Percentiles rank a stretch among this genome's conserved stretches.
phyloP scores from a whole-genome alignment of 345 rosid species.

The Salix koriyanagi region DNA sequence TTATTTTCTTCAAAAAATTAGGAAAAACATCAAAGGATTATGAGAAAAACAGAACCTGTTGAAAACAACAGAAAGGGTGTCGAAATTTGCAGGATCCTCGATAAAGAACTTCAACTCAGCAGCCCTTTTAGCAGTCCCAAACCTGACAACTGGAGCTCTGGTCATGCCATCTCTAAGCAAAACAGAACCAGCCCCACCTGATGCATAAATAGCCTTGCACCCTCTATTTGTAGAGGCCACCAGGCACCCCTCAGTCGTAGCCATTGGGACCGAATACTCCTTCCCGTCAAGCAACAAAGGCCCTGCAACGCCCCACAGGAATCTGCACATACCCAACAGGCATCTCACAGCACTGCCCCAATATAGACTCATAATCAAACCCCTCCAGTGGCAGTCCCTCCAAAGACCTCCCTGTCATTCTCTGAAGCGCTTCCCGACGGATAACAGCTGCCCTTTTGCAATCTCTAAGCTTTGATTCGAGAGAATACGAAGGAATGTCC shows the following conservation, averaged over 20 bases:
- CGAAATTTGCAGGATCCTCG: slow-evolving; percentile 39
- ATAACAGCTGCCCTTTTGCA: slow-evolving; percentile 37
- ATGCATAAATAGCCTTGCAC: slow-evolving; percentile 43
- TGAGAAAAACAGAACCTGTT: slow-evolving; percentile 23
- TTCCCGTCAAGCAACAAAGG: slow-evolving; percentile 44
- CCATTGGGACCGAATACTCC: slow-evolving; percentile 49
- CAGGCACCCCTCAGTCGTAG: slow-evolving; percentile 54
- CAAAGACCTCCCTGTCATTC: slow-evolving; percentile 35
- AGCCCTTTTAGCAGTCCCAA: slow-evolving; percentile 38
- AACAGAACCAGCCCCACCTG: slow-evolving; percentile 39
- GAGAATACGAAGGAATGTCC: slow-evolving; percentile 28
- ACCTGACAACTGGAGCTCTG: slow-evolving; percentile 48
- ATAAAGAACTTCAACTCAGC: slow-evolving; percentile 35
- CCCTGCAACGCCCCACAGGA: slow-evolving; percentile 55
- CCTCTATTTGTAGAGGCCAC: slow-evolving; percentile 60
- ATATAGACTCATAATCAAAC: slow-evolving; percentile 44
- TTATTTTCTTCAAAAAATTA: neutral
- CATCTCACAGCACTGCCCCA: slow-evolving; percentile 64
- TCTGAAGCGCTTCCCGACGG: slow-evolving; percentile 42
- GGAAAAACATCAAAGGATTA: neutral
- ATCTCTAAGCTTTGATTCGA: slow-evolving; percentile 44
- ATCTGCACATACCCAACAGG: slow-evolving; percentile 55
- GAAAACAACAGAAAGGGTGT: slow-evolving; percentile 35
- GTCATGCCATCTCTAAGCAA: slow-evolving; percentile 44
- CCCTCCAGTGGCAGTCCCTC: slow-evolving; percentile 44